Evolutionary conservation across 768 basidiomycete species (phyloP).

Genomic region (Russula lepida): DNA sequence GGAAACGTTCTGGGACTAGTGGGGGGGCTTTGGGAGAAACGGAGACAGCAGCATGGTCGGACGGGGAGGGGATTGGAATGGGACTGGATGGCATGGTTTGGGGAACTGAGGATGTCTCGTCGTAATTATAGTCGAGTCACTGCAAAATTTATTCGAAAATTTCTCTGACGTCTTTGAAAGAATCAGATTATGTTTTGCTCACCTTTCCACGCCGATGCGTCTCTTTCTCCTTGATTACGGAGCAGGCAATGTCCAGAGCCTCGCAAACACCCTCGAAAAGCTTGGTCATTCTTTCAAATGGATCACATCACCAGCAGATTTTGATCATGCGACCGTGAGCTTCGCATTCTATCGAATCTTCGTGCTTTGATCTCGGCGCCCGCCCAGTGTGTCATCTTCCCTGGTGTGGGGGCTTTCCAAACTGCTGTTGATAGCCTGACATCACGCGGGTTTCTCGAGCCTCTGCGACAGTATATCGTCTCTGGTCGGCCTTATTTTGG

Average conservation of each 20-base stretch:
- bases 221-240: conserved; percentile 95
- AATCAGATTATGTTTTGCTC: background rate
- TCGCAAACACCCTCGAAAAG: conserved; percentile 81
- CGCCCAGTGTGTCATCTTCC: conserved; percentile 83
- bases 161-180: background rate
- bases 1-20: conserved; percentile 29
- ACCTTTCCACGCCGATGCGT: conserved; percentile 30
- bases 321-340: conserved; percentile 84
- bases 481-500: conserved; percentile 93
- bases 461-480: conserved; percentile 70
- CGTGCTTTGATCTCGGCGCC: conserved; percentile 16
- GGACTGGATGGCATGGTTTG: conserved; percentile 39
- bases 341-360: background rate
- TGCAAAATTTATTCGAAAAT: background rate
- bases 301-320: conserved; percentile 75
- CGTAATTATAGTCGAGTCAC: background rate
- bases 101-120: background rate
- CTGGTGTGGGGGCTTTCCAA: conserved; percentile 91
- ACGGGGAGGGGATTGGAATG: conserved; percentile 35
- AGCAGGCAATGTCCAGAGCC: conserved; percentile 88
- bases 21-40: conserved; percentile 43
- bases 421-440: conserved; percentile 75
- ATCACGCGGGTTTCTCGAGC: conserved; percentile 66
- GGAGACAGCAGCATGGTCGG: conserved; percentile 38
- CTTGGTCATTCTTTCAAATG: conserved; percentile 86